phyloP scores from a whole-genome alignment of 805 yeast genomes.

The Candida hispaniensis region DNA sequence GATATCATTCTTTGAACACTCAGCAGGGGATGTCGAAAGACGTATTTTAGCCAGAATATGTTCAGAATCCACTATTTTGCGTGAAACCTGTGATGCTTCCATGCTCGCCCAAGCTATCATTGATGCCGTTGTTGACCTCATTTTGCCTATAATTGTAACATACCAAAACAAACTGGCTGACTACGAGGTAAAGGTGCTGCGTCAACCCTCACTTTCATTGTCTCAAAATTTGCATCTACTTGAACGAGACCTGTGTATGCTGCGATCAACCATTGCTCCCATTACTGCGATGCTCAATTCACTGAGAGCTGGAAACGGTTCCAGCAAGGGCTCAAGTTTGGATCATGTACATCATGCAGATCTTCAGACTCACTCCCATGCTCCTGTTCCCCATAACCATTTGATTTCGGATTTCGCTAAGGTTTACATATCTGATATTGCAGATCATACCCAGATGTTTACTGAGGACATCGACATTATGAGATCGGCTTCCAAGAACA shows the following conservation, averaged over 20 bases:
- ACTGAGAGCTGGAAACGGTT: constrained; percentile 36
- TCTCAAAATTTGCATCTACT: constrained; percentile 45
- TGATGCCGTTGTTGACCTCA: constrained; percentile 45
- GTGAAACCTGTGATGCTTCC: constrained; percentile 43
- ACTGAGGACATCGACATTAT: constrained; percentile 46
- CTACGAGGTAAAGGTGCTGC: constrained; percentile 42
- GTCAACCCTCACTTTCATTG: constrained; percentile 40
- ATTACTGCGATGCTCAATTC: constrained; percentile 39
- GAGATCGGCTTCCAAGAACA: constrained; percentile 41
- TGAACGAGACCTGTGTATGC: constrained; percentile 41
- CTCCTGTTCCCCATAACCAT: constrained; percentile 1
- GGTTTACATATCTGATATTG: constrained; percentile 44
- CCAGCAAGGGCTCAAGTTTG: constrained; percentile 21
- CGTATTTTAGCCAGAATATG: constrained; percentile 42
- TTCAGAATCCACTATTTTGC: constrained; percentile 37
- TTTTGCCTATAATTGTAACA: constrained; percentile 44
- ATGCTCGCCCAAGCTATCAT: constrained; percentile 44
- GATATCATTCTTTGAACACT: constrained; percentile 47
- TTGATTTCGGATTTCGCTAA: constrained; percentile 35
- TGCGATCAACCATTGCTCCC: constrained; percentile 40
- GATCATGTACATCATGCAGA: constrained; percentile 2
- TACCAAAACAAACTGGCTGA: constrained; percentile 40
- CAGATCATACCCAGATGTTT: constrained; percentile 43
- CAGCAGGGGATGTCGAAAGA: constrained; percentile 42
- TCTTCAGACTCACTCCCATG: constrained; percentile 9